Base-by-base conservation (phyloP, 2,329 filamentous ascomycete genomes). In the Rugonectria rugulosa region DNA sequence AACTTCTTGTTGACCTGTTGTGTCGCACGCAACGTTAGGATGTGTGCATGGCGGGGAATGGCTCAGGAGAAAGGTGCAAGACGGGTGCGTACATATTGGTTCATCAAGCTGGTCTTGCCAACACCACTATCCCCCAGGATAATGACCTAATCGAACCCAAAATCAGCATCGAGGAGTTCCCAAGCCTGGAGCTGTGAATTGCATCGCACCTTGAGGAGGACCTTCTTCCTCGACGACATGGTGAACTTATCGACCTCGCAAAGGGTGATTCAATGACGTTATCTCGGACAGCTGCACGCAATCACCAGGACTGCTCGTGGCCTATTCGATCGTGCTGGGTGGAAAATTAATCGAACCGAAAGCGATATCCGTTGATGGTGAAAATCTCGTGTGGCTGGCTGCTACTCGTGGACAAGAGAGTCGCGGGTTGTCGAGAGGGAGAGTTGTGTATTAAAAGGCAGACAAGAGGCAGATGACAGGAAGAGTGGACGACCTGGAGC, bases 1-100 rank as follows among this genome's bases (percentile, higher is more conserved):
- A 99, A 99, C 77, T 99, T 98, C 82, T 99, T 99, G 84, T 99
- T 99, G 85, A 99, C 94, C 94, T 98, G 66, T 65, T n/a, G 17
- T 56, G 26, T 8, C 17, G 34, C 9, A 38, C n/a, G 2, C 26
- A 11, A 32, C 15, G 45, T 67, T 51, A 66, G 66, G 38, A 51
- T 57, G 14, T 27, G 24, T 12, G 38, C 38, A 9, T n/a, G 21
- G 29, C 23, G 42, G 40, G 37, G 44, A n/a, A 49, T 32, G 44
- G 42, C 24, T 27, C 19, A 44, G 29, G 34, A 38, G 36, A 56
- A 40, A 51, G 56, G 50, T 49, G 26, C 60, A 61, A 53, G 32
- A 17, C 32, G 21, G 27, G 36, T 57, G 55, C 90, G 76, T 87
- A 98, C 95, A 91, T 98, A 99, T 98, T 99, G 95, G 81, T 99